These are phyloP conservation scores for Aureococcus anophagefferens DNA, from an alignment of 108 stramenopile species.

Conservation along the genomic window DNA sequence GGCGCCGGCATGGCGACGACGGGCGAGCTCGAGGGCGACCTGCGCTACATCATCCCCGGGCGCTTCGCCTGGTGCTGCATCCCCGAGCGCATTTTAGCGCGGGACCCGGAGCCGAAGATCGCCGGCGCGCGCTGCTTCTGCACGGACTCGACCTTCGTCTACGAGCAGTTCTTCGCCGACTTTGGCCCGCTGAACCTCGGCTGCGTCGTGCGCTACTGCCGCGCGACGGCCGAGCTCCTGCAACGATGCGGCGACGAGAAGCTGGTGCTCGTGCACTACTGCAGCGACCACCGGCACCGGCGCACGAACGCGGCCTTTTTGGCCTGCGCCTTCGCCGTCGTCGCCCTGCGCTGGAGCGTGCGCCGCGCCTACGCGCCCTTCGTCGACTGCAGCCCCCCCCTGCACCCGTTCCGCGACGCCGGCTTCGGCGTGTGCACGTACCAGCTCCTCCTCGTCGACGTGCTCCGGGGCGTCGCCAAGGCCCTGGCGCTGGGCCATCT, in stretches of 20 bases:
- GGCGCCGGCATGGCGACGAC: no score
- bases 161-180: conserved; percentile 22
- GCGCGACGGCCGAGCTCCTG: background rate
- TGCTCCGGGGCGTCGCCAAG: conserved; percentile 8
- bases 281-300: conserved; percentile 1
- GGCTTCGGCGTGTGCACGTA: conserved; percentile 26
- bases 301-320: conserved; percentile 22
- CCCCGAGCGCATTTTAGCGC: background rate
- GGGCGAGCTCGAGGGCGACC: background rate
- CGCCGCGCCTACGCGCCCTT: conserved; percentile 15
- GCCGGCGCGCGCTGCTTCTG: background rate
- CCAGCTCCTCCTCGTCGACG: conserved; percentile 16
- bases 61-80: background rate
- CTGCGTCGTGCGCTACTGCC: background rate
- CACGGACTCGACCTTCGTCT: background rate
- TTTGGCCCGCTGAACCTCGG: conserved; percentile 18
- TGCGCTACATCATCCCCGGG: background rate
- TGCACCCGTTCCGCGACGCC: conserved; percentile 21
- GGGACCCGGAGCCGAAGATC: background rate
- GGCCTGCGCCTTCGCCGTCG: background rate
- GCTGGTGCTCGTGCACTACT: background rate
- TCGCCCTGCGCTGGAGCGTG: background rate
- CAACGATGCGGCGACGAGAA: no score
- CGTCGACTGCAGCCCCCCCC: conserved; percentile 9
- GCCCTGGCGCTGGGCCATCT: conserved; percentile 2